Percentiles rank a stretch among this genome's conserved stretches.
Evolutionary conservation across 2,329 filamentous ascomycete species (phyloP).

Genomic region (Colletotrichum sp.): DNA sequence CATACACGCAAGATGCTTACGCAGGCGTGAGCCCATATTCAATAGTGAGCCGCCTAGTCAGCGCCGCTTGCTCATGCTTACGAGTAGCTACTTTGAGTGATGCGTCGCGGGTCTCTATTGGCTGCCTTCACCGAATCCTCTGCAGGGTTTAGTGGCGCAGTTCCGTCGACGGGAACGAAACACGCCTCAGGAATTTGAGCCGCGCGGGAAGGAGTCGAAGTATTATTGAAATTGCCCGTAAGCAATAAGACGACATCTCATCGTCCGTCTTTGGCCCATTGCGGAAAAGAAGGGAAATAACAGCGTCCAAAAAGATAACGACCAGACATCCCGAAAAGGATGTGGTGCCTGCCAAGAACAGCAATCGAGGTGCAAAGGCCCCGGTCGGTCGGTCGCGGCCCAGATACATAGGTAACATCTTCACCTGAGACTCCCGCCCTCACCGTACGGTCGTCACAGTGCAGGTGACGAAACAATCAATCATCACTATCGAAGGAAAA

Average conservation of each 20-base stretch:
- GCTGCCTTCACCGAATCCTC: neutral
- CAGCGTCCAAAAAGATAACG: neutral
- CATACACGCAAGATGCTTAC: neutral
- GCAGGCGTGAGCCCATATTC: neutral
- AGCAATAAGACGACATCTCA: neutral
- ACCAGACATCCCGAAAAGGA: neutral
- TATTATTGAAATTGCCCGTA: neutral
- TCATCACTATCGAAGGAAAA: neutral
- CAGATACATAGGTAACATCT: neutral
- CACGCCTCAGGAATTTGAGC: neutral
- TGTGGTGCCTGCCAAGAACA: neutral
- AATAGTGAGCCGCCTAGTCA: neutral
- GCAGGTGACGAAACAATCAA: neutral
- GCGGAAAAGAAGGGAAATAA: neutral
- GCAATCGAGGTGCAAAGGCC: neutral
- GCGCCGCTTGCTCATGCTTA: neutral
- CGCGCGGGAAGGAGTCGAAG: neutral
- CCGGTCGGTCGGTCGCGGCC: neutral
- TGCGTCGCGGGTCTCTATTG: neutral
- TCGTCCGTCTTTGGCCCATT: neutral
- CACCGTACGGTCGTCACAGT: neutral
- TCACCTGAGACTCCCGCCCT: constrained; percentile 3
- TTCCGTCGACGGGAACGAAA: neutral
- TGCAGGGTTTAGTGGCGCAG: neutral
- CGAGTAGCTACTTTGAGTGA: neutral